Evolutionary conservation across 192 early-diverging fungal species (phyloP), one percentile per base, ranked within the genome.

Genomic region (Pilaira anomala): DNA sequence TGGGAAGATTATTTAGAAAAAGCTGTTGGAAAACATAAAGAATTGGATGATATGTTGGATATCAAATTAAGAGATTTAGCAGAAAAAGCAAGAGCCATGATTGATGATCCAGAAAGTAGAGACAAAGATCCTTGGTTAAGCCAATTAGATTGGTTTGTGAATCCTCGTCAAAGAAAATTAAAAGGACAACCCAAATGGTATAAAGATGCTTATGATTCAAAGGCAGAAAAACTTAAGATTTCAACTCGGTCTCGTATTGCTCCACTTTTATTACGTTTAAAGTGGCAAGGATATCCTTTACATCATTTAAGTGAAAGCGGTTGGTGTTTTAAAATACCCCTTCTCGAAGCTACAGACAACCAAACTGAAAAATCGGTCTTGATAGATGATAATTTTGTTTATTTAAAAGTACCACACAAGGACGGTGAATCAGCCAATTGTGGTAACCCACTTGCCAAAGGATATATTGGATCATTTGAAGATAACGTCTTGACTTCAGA

Each of bases 361-460:
- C 30, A 46, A 25, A 54, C 30, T 19, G 18, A 3, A 2, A 74
- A 62, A 58, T 79, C 66, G 41, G 36, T 88, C 21, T 48, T 72
- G 8, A 19, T 25, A 13, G 70, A 81, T 44, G 77, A 83, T 2
- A 63, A 71, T 0, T 75, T 68, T 26, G 73, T 76, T 29, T 70
- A 76, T 21, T 82, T 81, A 39, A 85, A 84, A 24, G 71, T 98
- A 0, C 97, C 97, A 12, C 95, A 99, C 74, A 85, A 87, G 21
- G 87, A 88, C 46, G 95, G 95, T 21, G 90, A 92, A 18, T 72
- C 73, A 0, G 75, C 78, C 0, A 91, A 92, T 70, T 88, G 86
- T 63, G 92, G 91, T 3, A 94, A 88, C 57, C 95, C 95, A 11
- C 76, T 98, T 25, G 77, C 87, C n/a, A 96, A 96, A 67, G 73